Percentiles rank a stretch among this genome's conserved stretches.
These are phyloP conservation scores for Alisma plantagoaquatica DNA, from an alignment of 106 monocot species.

Conservation along the genomic window DNA sequence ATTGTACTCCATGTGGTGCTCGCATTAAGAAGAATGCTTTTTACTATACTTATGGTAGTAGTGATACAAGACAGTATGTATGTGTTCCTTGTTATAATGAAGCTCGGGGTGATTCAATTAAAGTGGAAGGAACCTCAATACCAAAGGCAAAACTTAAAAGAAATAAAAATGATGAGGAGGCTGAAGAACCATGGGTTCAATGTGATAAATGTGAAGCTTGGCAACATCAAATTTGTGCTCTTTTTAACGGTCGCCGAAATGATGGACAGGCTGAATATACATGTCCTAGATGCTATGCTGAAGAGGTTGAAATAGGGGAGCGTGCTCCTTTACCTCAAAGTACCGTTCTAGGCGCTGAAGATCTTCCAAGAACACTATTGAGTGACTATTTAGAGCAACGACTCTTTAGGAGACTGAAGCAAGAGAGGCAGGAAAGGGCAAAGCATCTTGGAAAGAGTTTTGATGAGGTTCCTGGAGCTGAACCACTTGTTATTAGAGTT, in stretches of 20 bases:
- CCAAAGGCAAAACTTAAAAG: slow-evolving; percentile 75
- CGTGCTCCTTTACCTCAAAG: slow-evolving; percentile 85
- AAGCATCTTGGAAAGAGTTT: slow-evolving; percentile 52
- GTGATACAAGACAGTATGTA: slow-evolving; percentile 73
- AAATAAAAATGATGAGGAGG: slow-evolving; percentile 92
- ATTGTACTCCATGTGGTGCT: slow-evolving; percentile 94
- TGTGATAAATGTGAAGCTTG: slow-evolving; percentile 99
- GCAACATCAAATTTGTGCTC: slow-evolving; percentile 99
- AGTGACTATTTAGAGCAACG: slow-evolving; percentile 92
- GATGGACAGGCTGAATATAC: slow-evolving; percentile 98
- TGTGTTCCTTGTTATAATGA: slow-evolving; percentile 92
- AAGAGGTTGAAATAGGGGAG: slow-evolving; percentile 81
- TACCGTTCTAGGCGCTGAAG: slow-evolving; percentile 98
- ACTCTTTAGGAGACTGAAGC: slow-evolving; percentile 60
- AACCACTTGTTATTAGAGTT: slow-evolving; percentile 91
- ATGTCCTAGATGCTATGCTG: slow-evolving; percentile 86
- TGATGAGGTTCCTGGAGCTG: slow-evolving; percentile 89
- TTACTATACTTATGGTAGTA: slow-evolving; percentile 75
- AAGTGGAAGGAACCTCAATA: slow-evolving; percentile 51
- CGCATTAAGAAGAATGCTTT: slow-evolving; percentile 92
- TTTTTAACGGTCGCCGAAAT: slow-evolving; percentile 95
- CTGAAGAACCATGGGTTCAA: slow-evolving; percentile 99
- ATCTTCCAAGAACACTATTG: slow-evolving; percentile 79
- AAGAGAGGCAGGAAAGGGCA: slow-evolving; percentile 82
- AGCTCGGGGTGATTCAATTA: slow-evolving; percentile 76